Evolutionary conservation across 768 basidiomycete species (phyloP).

Genomic region (Russula virescens): DNA sequence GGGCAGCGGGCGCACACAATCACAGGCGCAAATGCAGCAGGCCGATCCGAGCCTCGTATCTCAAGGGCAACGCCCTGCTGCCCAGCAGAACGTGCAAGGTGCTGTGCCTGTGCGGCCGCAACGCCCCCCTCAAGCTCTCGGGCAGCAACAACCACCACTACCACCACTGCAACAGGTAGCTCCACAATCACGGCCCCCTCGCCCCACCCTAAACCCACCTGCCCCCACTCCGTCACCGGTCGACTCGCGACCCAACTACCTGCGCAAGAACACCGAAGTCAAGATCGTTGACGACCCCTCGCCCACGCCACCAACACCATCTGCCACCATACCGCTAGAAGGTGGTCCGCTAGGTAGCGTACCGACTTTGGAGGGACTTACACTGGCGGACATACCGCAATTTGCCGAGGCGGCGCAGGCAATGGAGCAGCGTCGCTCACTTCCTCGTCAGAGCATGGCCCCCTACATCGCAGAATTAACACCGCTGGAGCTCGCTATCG

Average conservation of each 20-base stretch:
- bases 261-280: slow-evolving; percentile 78
- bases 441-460: slow-evolving; percentile 70
- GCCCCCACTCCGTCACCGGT: slow-evolving; percentile 37
- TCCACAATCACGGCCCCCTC: slow-evolving; percentile 29
- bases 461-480: slow-evolving; percentile 82
- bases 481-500: slow-evolving; percentile 78
- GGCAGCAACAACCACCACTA: slow-evolving; percentile 11
- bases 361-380: slow-evolving; percentile 64
- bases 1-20: slow-evolving; percentile 40
- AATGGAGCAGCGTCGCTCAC: slow-evolving; percentile 77
- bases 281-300: slow-evolving; percentile 82
- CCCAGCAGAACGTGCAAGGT: slow-evolving; percentile 5
- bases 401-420: slow-evolving; percentile 90
- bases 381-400: slow-evolving; percentile 91
- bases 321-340: slow-evolving; percentile 42
- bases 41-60: neutral
- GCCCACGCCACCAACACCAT: slow-evolving; percentile 64
- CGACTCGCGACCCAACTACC: slow-evolving; percentile 60
- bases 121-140: slow-evolving; percentile 28
- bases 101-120: slow-evolving; percentile 7
- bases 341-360: slow-evolving; percentile 21
- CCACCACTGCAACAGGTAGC: slow-evolving; percentile 27
- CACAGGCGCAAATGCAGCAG: slow-evolving; percentile 35
- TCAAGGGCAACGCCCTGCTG: slow-evolving; percentile 17
- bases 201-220: slow-evolving; percentile 38